Conservation (phyloP, 2,329 filamentous ascomycete species). For the Cyclaneusma minus region DNA sequence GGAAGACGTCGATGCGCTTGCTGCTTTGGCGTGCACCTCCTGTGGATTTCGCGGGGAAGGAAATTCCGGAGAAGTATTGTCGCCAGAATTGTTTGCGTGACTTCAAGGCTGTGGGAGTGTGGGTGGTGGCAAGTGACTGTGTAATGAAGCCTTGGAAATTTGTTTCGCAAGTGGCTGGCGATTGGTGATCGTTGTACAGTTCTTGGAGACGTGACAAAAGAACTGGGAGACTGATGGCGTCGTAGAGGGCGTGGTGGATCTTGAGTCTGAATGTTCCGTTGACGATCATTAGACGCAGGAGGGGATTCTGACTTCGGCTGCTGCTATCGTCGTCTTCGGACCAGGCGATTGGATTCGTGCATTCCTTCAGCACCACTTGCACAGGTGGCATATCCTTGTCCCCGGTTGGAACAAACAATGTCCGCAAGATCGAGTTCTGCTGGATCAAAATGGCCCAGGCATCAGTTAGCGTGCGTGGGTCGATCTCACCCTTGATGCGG, state of each 20-base stretch:
- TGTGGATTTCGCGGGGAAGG: constrained; percentile 1
- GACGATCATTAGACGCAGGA: constrained; percentile 13
- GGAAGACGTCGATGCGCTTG: constrained; percentile 23
- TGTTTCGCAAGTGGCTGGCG: constrained; percentile 1
- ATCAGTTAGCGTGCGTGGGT: constrained; percentile 25
- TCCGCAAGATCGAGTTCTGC: constrained; percentile 51
- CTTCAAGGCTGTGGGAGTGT: constrained; percentile 17
- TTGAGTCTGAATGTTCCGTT: constrained; percentile 26
- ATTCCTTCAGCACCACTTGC: constrained; percentile 41
- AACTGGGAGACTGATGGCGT: constrained; percentile 60
- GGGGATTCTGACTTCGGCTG: constrained; percentile 6
- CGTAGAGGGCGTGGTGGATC: constrained; percentile 81
- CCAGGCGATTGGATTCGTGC: constrained; percentile 18
- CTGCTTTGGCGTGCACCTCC: neutral
- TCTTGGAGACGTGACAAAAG: constrained; percentile 38
- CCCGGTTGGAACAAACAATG: constrained; percentile 41
- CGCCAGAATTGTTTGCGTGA: constrained; percentile 25
- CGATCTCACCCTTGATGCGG: constrained; percentile 25
- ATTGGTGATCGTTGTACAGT: constrained; percentile 20
- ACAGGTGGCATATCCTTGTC: constrained; percentile 34
- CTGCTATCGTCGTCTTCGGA: constrained; percentile 5
- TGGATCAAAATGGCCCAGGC: constrained; percentile 47
- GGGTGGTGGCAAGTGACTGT: constrained; percentile 22
- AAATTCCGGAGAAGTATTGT: constrained; percentile 18
- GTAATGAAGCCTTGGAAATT: constrained; percentile 19